Evolutionary conservation across 805 yeast species (phyloP), one percentile per base, ranked within the genome.

Genomic region (Metschnikowia santaceciliae): DNA sequence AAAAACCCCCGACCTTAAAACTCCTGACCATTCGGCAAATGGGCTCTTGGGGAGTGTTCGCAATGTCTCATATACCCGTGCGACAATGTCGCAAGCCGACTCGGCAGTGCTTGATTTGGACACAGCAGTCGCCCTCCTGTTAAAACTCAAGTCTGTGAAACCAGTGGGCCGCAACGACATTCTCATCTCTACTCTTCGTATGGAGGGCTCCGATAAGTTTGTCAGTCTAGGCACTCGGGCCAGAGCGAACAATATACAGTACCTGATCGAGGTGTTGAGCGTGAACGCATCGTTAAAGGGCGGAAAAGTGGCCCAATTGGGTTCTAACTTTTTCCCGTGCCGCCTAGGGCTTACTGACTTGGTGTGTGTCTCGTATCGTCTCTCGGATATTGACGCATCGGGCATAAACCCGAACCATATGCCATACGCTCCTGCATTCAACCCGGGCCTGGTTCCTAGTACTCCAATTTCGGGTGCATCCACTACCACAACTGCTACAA

Each of bases 111-210:
- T 44, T 11, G 40, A 45, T 14, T 47, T 70, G n/a, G 70, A 74
- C 6, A 67, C 71, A 1, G 57, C 68, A 5, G 64, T 68, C 1
- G 73, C 79, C 0, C 57, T 80, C 37, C 74, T 76, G n/a, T 65
- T 80, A 5, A 69, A 74, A 47, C 62, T 80, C 15, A 68, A 77
- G 42, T 75, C 79, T 32, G 70, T 79, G 6, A 75, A 74, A 51
- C 75, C 82, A 4, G 78, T 79, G 4, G 79, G 81, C 7, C 66
- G 76, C 41, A 68, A 71, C 54, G 72, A 74, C 49, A 59, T 72
- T 2, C 56, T 80, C 1, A 60, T 80, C n/a, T 73, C 81, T 1
- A 75, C 80, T 0, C 61, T 80, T 42, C 79, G 75, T 48, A 62
- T 80, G 10, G 82, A 78, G 51, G 66, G 75, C 2, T 71, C 82